These are phyloP conservation scores for Lasiosphaeria miniovina DNA, from an alignment of 495 filamentous ascomycete genomes.

Conservation along the genomic window DNA sequence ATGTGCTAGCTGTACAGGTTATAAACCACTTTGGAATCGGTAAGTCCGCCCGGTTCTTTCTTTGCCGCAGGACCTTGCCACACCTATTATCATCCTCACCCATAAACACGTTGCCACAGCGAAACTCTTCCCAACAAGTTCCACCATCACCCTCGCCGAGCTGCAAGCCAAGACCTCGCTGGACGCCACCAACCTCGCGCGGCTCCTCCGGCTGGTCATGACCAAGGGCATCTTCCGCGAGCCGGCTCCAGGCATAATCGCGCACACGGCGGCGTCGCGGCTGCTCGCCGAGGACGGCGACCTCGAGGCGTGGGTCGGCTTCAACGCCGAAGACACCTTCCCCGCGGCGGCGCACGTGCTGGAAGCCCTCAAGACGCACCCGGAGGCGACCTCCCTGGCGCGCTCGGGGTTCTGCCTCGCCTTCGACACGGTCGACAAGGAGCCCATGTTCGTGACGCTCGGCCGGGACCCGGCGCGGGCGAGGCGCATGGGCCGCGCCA, in stretches of 20 bases:
- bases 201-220: conserved; percentile 55
- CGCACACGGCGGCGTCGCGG: conserved; percentile 50
- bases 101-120: conserved; percentile 19
- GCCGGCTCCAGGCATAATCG: conserved; percentile 45
- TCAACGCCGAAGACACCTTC: conserved; percentile 52
- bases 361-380: conserved; percentile 32
- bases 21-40: conserved; percentile 42
- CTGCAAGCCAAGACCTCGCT: conserved; percentile 41
- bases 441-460: conserved; percentile 51
- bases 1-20: conserved; percentile 34
- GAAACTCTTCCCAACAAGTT: conserved; percentile 37
- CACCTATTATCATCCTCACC: conserved; percentile 9
- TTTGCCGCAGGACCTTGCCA: too few relatives aligned
- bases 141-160: conserved; percentile 41
- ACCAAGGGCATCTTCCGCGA: conserved; percentile 57
- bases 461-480: conserved; percentile 45
- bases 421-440: conserved; percentile 43
- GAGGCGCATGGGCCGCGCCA: conserved; percentile 50
- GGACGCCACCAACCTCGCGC: conserved; percentile 45
- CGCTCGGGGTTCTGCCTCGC: conserved; percentile 49
- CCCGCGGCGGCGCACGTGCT: conserved; percentile 42
- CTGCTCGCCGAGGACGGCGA: conserved; percentile 41
- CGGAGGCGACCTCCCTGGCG: conserved; percentile 39
- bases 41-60: conserved; percentile 12
- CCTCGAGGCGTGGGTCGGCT: conserved; percentile 50